These are phyloP conservation scores for Talinum fruticosum DNA, from an alignment of 148 eudicot species.

Conservation along the genomic window DNA sequence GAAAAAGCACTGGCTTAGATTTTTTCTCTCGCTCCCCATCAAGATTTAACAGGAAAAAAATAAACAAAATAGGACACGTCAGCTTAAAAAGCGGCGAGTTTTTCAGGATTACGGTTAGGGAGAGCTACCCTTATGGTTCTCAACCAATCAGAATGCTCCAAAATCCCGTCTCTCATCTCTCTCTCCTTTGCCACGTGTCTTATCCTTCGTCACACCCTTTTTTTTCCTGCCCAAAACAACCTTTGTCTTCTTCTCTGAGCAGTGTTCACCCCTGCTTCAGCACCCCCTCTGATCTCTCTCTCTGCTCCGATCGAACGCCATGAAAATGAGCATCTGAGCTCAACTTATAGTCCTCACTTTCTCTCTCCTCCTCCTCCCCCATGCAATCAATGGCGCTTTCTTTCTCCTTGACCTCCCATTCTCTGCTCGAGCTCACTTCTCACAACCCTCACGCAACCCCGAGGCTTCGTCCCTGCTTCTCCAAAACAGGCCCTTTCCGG, in stretches of 20 bases:
- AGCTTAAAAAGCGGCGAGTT: too few species aligned
- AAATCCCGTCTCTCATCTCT: slow-evolving; percentile 26
- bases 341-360: neutral
- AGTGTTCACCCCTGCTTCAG: neutral
- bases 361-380: neutral
- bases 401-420: slow-evolving; percentile 20
- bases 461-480: slow-evolving; percentile 19
- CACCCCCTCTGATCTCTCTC: neutral
- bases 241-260: neutral
- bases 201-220: slow-evolving; percentile 20
- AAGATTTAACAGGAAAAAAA: too few species aligned
- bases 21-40: too few species aligned
- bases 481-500: slow-evolving; percentile 17
- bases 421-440: slow-evolving; percentile 25
- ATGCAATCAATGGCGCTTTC: slow-evolving; percentile 34
- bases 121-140: neutral
- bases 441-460: slow-evolving; percentile 21
- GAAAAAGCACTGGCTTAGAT: too few species aligned
- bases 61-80: too few species aligned
- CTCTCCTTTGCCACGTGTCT: slow-evolving; percentile 32
- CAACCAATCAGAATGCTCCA: slow-evolving; percentile 33
- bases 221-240: neutral
- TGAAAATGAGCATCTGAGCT: slow-evolving; percentile 7
- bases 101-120: too few species aligned
- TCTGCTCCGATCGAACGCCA: neutral